Conservation (phyloP, 2,329 filamentous ascomycete genomes). For the Didymella glomerata region DNA sequence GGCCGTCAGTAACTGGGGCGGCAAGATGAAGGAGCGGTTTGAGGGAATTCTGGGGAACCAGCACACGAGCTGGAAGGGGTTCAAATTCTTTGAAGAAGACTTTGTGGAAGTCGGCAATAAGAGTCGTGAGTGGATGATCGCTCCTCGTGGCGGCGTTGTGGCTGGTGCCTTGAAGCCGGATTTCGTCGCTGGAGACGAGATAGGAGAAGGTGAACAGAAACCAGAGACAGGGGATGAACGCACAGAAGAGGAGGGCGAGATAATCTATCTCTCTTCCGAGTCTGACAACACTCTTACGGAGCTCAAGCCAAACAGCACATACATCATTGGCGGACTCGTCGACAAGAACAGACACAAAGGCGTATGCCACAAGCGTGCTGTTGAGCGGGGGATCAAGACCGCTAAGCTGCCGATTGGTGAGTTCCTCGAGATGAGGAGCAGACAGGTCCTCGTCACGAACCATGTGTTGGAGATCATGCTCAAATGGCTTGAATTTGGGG, state of each 20-base stretch:
- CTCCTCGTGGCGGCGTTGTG: conserved; percentile 65
- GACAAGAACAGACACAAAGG: conserved; percentile 97
- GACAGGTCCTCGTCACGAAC: conserved; percentile 89
- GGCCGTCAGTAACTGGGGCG: conserved; percentile 79
- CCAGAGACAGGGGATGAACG: conserved; percentile 24
- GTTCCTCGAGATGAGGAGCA: conserved; percentile 88
- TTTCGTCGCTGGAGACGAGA: conserved; percentile 25
- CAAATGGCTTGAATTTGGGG: conserved; percentile 85
- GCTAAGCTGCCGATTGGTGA: conserved; percentile 95
- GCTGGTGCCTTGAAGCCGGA: conserved; percentile 63
- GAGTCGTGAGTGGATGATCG: conserved; percentile 73
- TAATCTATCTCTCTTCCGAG: conserved; percentile 92
- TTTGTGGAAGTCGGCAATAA: conserved; percentile 74
- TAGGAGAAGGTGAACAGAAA: conserved; percentile 51
- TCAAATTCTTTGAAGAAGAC: conserved; percentile 76
- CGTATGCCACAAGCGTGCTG: conserved; percentile 84
- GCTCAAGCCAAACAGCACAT: conserved; percentile 86
- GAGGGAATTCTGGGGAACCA: conserved; percentile 75
- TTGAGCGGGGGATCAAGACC: conserved; percentile 78
- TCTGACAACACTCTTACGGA: conserved; percentile 84
- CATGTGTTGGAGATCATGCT: conserved; percentile 98
- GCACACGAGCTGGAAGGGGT: conserved; percentile 80
- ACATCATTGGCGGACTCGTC: conserved; percentile 92
- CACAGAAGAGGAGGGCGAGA: conserved; percentile 57
- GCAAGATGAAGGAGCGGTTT: conserved; percentile 77